These are phyloP conservation scores for Emydomyces testavorans DNA, from an alignment of 2,329 filamentous ascomycete genomes.

Conservation along the genomic window DNA sequence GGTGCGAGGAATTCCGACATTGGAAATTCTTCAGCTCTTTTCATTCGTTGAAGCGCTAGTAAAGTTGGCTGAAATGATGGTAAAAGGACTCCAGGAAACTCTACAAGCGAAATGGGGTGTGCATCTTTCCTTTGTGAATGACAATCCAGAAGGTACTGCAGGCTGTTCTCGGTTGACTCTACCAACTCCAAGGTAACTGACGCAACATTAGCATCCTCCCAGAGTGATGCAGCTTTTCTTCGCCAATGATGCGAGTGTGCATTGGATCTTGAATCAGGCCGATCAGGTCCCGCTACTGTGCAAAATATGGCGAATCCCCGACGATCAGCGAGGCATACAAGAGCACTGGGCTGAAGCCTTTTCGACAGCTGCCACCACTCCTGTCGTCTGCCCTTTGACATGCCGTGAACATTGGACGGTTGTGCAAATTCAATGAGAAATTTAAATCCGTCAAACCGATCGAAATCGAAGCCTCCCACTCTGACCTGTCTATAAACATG, in stretches of 20 bases:
- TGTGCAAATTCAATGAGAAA: slow-evolving; percentile 39
- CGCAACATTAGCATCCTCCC: too few relatives aligned
- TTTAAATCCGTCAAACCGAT: slow-evolving; percentile 34
- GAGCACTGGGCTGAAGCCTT: slow-evolving; percentile 38
- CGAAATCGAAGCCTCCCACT: slow-evolving; percentile 28
- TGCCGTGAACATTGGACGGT: slow-evolving; percentile 25
- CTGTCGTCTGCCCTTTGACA: slow-evolving; percentile 23
- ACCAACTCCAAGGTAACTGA: slow-evolving; percentile 23
- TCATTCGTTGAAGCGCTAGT: slow-evolving; percentile 45
- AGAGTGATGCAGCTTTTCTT: too few relatives aligned
- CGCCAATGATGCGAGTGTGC: too few relatives aligned
- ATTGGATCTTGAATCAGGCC: too few relatives aligned
- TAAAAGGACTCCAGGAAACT: slow-evolving; percentile 51
- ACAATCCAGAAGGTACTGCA: slow-evolving; percentile 7
- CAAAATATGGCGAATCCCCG: slow-evolving; percentile 21
- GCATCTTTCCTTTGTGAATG: background rate
- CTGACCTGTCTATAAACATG: slow-evolving; percentile 30
- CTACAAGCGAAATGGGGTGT: slow-evolving; percentile 37
- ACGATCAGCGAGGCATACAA: slow-evolving; percentile 40
- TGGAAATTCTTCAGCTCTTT: slow-evolving; percentile 35
- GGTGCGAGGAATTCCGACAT: slow-evolving; percentile 41
- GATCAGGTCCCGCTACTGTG: slow-evolving; percentile 12
- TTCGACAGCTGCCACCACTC: slow-evolving; percentile 44
- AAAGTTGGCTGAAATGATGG: slow-evolving; percentile 49
- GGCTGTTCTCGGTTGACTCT: slow-evolving; percentile 19